Conservation (phyloP, 331 rosid species). For the Dryas integrifolia region DNA sequence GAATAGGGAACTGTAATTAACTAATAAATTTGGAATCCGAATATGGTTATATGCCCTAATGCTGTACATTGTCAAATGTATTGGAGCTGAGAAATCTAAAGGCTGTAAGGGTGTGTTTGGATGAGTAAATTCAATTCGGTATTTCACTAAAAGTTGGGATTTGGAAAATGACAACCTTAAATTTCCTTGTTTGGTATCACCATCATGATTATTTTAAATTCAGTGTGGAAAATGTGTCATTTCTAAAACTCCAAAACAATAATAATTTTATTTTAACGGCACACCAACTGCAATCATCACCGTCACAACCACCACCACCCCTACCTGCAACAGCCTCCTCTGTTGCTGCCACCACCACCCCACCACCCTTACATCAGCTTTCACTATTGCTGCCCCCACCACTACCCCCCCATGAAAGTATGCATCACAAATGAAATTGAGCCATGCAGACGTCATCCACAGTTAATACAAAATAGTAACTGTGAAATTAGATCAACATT, state of each 20-base stretch:
- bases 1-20: conserved; percentile 2
- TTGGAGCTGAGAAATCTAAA: neutral
- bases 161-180: neutral
- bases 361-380: neutral
- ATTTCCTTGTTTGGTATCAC: neutral
- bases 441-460: no score
- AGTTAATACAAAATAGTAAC: no score
- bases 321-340: neutral
- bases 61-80: neutral
- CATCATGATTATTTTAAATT: neutral
- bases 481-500: no score
- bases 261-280: neutral
- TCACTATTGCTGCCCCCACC: neutral
- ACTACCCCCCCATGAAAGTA: neutral
- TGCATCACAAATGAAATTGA: no score
- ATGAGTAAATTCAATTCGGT: neutral
- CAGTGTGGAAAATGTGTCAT: neutral
- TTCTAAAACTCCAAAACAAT: neutral
- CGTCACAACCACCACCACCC: neutral
- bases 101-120: neutral
- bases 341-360: neutral
- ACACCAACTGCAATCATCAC: neutral
- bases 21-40: neutral
- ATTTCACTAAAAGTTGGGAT: neutral
- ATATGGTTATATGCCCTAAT: neutral